Evolutionary conservation across 1,139 yeast genomes (phyloP).

Genomic region (Blastobotrys elegans): DNA sequence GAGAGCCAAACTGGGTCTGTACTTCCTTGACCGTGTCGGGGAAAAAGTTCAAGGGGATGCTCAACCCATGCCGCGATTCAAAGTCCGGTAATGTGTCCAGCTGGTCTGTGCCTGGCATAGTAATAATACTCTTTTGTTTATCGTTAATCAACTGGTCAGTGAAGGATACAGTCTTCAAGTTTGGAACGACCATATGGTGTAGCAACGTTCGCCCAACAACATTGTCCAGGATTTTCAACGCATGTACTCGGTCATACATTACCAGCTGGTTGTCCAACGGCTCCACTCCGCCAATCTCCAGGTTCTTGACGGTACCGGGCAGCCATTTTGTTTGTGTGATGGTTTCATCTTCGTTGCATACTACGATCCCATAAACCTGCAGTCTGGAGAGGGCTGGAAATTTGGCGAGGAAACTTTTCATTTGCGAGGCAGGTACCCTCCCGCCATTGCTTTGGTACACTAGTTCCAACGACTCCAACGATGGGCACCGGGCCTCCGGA

Average conservation of each 20-base stretch:
- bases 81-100: constrained; percentile 11
- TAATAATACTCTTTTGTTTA: not conserved
- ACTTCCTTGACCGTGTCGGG: constrained; percentile 10
- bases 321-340: constrained; percentile 9
- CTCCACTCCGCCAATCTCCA: constrained; percentile 11
- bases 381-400: constrained; percentile 2
- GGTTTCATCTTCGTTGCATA: not conserved
- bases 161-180: constrained; percentile 1
- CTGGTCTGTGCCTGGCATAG: constrained; percentile 10
- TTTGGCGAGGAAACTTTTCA: constrained; percentile 4
- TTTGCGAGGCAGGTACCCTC: constrained; percentile 3
- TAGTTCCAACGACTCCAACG: constrained; percentile 6
- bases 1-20: constrained; percentile 8
- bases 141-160: constrained; percentile 7
- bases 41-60: constrained; percentile 10
- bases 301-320: constrained; percentile 5
- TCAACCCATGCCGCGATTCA: constrained; percentile 7
- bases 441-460: constrained; percentile 9
- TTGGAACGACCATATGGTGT: constrained; percentile 10
- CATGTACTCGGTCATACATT: constrained; percentile 5
- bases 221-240: constrained; percentile 8
- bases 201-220: constrained; percentile 11
- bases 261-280: constrained; percentile 9
- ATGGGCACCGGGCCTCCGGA: constrained; percentile 6
- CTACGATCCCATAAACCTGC: constrained; percentile 9